These are phyloP conservation scores for Phytophthora megakarya DNA, from an alignment of 352 stramenopile species.

Conservation along the genomic window DNA sequence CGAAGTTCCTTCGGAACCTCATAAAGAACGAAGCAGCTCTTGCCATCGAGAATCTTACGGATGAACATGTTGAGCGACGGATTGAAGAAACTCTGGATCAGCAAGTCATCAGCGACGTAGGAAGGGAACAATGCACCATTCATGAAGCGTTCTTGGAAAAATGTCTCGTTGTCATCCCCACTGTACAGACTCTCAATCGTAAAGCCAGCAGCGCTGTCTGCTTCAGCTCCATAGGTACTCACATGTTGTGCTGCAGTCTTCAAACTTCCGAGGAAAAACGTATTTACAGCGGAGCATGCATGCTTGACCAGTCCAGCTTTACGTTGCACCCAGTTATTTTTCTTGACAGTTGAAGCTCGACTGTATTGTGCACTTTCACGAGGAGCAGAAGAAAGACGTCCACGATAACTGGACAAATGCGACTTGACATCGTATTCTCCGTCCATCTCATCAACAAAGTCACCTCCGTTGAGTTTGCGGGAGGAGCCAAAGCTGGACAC, in stretches of 20 bases:
- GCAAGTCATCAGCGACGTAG: conserved; percentile 77
- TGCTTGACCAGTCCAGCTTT: conserved; percentile 42
- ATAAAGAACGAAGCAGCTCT: conserved; percentile 88
- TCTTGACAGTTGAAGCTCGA: conserved; percentile 42
- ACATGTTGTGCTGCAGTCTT: conserved; percentile 61
- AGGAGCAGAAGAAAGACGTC: conserved; percentile 15
- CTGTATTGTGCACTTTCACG: conserved; percentile 30
- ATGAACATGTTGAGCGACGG: conserved; percentile 86
- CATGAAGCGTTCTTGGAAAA: conserved; percentile 90
- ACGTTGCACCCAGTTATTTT: conserved; percentile 47
- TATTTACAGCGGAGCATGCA: conserved; percentile 44
- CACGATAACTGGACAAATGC: conserved; percentile 25
- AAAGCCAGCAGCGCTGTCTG: background rate
- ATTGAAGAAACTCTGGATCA: conserved; percentile 91
- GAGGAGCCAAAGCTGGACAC: conserved; percentile 65
- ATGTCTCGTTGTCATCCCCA: conserved; percentile 71
- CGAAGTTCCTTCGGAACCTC: conserved; percentile 68
- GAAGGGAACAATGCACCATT: conserved; percentile 79
- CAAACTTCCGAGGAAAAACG: conserved; percentile 74
- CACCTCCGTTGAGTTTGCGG: conserved; percentile 14
- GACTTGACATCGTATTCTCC: conserved; percentile 35
- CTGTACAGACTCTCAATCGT: conserved; percentile 44
- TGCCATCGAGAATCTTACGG: conserved; percentile 81
- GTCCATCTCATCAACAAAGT: conserved; percentile 27
- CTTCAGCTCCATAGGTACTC: conserved; percentile 37